phyloP scores from a whole-genome alignment of 331 rosid genomes.

The Stylosanthes scabra region DNA sequence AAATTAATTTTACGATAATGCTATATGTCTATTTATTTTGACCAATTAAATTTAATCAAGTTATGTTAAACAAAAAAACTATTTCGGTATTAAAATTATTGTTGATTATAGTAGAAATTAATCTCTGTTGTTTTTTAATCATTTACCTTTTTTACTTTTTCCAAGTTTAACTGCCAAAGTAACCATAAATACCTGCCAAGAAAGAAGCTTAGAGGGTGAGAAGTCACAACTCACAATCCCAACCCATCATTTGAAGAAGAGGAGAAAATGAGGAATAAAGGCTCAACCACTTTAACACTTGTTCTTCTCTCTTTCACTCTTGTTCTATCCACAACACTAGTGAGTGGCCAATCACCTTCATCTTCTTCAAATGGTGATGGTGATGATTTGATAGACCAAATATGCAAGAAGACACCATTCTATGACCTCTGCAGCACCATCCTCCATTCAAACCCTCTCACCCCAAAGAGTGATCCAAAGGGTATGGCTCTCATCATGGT shows the following conservation, averaged over 20 bases:
- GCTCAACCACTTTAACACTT: slow-evolving; percentile 22
- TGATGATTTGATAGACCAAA: slow-evolving; percentile 50
- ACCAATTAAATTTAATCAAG: too few relatives aligned
- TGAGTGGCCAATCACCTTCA: background rate
- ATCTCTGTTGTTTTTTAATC: background rate
- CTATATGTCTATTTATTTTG: too few relatives aligned
- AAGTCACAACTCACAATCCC: background rate
- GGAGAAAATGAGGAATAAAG: slow-evolving; percentile 37
- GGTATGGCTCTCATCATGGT: slow-evolving; percentile 58
- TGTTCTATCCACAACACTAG: slow-evolving; percentile 20
- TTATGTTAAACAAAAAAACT: too few relatives aligned
- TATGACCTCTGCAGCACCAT: slow-evolving; percentile 63
- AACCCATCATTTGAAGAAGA: slow-evolving; percentile 20
- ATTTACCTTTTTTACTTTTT: slow-evolving; percentile 24
- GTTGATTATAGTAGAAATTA: too few relatives aligned
- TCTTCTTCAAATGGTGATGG: slow-evolving; percentile 40
- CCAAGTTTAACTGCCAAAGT: slow-evolving; percentile 43
- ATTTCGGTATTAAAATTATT: too few relatives aligned
- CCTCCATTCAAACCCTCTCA: slow-evolving; percentile 58
- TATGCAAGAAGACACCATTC: slow-evolving; percentile 63
- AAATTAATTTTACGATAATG: too few relatives aligned
- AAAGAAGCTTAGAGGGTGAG: slow-evolving; percentile 19
- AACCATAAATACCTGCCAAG: slow-evolving; percentile 47
- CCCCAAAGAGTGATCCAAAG: slow-evolving; percentile 56
- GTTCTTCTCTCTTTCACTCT: slow-evolving; percentile 30